Percentiles rank a stretch among this genome's conserved stretches.
These are phyloP conservation scores for Sugiyamaella marilandica DNA, from an alignment of 805 yeast species.

Conservation along the genomic window DNA sequence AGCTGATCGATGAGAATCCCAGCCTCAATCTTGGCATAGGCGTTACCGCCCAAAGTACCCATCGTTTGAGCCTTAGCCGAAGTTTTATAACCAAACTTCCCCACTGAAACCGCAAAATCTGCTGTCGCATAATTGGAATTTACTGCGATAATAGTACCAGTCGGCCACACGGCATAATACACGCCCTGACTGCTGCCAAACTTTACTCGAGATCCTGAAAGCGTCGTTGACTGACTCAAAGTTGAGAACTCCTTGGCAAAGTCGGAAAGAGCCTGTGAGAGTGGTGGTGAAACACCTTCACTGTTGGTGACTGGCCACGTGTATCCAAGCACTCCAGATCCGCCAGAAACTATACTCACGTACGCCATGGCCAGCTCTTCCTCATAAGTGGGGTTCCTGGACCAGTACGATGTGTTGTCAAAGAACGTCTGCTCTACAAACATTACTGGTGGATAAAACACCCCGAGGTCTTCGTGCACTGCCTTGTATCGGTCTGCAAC, in stretches of 20 bases:
- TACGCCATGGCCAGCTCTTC: slow-evolving; percentile 15
- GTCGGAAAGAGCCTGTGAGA: slow-evolving; percentile 10
- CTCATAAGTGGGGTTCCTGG: slow-evolving; percentile 12
- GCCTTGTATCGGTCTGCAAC: slow-evolving; percentile 9
- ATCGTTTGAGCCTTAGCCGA: slow-evolving; percentile 73
- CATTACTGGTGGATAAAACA: slow-evolving; percentile 11
- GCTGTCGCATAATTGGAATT: slow-evolving; percentile 5
- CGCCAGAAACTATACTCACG: slow-evolving; percentile 9
- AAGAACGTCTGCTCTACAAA: slow-evolving; percentile 15
- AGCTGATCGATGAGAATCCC: slow-evolving; percentile 1
- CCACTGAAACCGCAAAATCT: not conserved
- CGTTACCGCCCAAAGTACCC: slow-evolving; percentile 52
- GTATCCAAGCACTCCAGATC: slow-evolving; percentile 13
- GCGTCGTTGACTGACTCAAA: slow-evolving; percentile 3
- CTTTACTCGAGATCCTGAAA: slow-evolving; percentile 10
- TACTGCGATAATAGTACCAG: slow-evolving; percentile 11
- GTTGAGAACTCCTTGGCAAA: slow-evolving; percentile 10
- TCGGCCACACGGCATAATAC: slow-evolving; percentile 11
- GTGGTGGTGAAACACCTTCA: not conserved
- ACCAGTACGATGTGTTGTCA: slow-evolving; percentile 13
- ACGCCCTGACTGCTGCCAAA: slow-evolving; percentile 6
- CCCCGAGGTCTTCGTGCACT: slow-evolving; percentile 8
- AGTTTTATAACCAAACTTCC: not conserved
- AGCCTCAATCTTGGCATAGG: not conserved
- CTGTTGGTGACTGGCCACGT: slow-evolving; percentile 14